Evolutionary conservation across 1,284 basidiomycete genomes (phyloP).

Genomic region (Thecaphora thlaspeos): DNA sequence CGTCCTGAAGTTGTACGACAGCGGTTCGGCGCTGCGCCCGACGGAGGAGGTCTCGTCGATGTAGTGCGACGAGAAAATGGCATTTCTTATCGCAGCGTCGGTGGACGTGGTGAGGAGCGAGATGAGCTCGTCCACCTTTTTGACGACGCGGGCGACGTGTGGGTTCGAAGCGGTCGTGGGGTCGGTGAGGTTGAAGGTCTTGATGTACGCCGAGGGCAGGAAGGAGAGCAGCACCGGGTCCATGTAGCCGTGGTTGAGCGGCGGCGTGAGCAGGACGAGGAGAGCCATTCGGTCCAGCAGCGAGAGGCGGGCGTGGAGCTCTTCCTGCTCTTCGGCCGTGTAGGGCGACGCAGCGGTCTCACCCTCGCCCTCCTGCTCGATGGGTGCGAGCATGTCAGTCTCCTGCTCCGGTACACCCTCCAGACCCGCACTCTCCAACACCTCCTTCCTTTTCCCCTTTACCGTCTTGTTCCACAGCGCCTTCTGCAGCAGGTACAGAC

Average conservation of each 20-base stretch:
- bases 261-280: conserved; percentile 8
- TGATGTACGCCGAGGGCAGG: conserved; percentile 13
- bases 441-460: conserved; percentile 2
- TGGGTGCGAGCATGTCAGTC: conserved; percentile 7
- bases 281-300: conserved; percentile 31
- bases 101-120: conserved; percentile 9
- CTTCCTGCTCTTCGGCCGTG: conserved; percentile 19
- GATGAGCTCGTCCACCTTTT: conserved; percentile 9
- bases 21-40: no score
- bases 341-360: conserved; percentile 1
- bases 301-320: conserved; percentile 13
- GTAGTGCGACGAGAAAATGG: no score
- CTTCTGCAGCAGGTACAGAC: conserved; percentile 12
- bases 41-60: no score
- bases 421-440: conserved; percentile 13
- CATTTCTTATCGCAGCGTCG: no score
- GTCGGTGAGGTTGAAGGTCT: conserved; percentile 6
- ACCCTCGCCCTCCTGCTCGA: background rate
- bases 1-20: no score
- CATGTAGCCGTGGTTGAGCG: background rate
- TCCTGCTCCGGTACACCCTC: conserved; percentile 13
- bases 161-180: background rate
- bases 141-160: background rate
- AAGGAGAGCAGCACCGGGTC: conserved; percentile 15
- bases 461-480: conserved; percentile 10